These are phyloP conservation scores for Microdochium trichocladiopsis DNA, from an alignment of 2,329 filamentous ascomycete genomes.

Conservation along the genomic window DNA sequence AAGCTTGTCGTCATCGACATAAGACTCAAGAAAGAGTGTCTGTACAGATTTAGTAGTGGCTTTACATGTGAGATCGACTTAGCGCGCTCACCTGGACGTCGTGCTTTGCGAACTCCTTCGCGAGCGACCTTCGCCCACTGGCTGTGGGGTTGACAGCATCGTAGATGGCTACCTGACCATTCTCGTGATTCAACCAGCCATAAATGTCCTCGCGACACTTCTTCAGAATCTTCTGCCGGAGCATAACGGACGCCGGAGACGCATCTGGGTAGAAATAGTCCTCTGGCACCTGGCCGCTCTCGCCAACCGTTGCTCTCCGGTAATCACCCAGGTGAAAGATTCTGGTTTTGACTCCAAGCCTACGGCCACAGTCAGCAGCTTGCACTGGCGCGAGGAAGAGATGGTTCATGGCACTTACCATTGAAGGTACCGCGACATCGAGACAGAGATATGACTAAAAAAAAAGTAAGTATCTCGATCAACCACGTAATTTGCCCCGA, in stretches of 20 bases:
- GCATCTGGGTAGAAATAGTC: constrained; percentile 98
- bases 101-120: constrained; percentile 96
- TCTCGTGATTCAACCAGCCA: constrained; percentile 91
- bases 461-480: constrained; percentile 7
- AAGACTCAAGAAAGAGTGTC: constrained; percentile 95
- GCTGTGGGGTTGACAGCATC: constrained; percentile 94
- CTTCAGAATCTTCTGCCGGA: constrained; percentile 95
- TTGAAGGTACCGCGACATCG: constrained; percentile 85
- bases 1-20: constrained; percentile 86
- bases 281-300: constrained; percentile 78
- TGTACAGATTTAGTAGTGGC: constrained; percentile 26
- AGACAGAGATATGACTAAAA: constrained; percentile 82
- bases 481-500: background rate
- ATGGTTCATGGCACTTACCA: constrained; percentile 47
- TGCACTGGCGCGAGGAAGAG: background rate
- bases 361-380: constrained; percentile 19
- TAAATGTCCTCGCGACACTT: constrained; percentile 97
- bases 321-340: constrained; percentile 98
- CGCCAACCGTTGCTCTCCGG: constrained; percentile 80
- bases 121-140: constrained; percentile 72
- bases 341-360: constrained; percentile 94
- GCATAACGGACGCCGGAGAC: constrained; percentile 81
- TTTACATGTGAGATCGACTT: background rate
- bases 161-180: constrained; percentile 96
- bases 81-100: constrained; percentile 65